Percentiles rank a stretch among this genome's conserved stretches.
Conservation (phyloP, 805 yeast genomes). For the Metschnikowia picachoensis region DNA sequence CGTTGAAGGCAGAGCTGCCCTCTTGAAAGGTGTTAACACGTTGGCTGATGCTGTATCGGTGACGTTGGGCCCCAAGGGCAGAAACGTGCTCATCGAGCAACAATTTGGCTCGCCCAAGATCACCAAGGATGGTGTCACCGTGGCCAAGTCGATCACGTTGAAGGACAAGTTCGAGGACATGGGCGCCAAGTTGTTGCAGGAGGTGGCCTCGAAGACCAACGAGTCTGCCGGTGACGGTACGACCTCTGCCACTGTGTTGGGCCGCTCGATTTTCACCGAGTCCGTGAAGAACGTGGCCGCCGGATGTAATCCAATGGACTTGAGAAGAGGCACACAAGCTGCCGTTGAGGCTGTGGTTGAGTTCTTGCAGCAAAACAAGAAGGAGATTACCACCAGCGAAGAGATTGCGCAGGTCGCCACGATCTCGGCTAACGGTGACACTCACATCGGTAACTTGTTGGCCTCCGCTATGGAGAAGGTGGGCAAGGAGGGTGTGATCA, state of each 20-base stretch:
- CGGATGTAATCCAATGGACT: conserved; percentile 98
- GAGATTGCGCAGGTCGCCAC: conserved; percentile 98
- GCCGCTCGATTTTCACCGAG: conserved; percentile 93
- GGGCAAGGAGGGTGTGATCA: conserved; percentile 98
- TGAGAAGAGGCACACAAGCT: conserved; percentile 95
- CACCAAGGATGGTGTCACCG: conserved; percentile 98
- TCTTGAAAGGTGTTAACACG: conserved; percentile 88
- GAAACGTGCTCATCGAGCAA: conserved; percentile 95
- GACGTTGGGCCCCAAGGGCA: conserved; percentile 96
- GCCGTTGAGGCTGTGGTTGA: conserved; percentile 93
- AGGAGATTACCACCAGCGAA: conserved; percentile 87
- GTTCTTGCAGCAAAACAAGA: conserved; percentile 79
- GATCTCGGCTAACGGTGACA: conserved; percentile 94
- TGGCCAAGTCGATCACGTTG: conserved; percentile 79
- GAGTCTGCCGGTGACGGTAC: conserved; percentile 99
- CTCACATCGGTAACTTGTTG: conserved; percentile 83
- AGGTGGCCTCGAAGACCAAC: conserved; percentile 95
- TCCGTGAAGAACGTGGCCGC: conserved; percentile 96
- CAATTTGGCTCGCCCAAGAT: conserved; percentile 95
- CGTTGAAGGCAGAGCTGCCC: conserved; percentile 94
- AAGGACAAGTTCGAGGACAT: conserved; percentile 91
- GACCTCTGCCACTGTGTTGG: conserved; percentile 94
- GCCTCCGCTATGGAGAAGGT: conserved; percentile 98
- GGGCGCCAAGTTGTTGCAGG: conserved; percentile 94
- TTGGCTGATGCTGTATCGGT: conserved; percentile 96